A percentile compares a stretch with the other conserved stretches of the same genome.
Conservation (phyloP, 2,329 filamentous ascomycete genomes). For the Orbilia quercus region DNA sequence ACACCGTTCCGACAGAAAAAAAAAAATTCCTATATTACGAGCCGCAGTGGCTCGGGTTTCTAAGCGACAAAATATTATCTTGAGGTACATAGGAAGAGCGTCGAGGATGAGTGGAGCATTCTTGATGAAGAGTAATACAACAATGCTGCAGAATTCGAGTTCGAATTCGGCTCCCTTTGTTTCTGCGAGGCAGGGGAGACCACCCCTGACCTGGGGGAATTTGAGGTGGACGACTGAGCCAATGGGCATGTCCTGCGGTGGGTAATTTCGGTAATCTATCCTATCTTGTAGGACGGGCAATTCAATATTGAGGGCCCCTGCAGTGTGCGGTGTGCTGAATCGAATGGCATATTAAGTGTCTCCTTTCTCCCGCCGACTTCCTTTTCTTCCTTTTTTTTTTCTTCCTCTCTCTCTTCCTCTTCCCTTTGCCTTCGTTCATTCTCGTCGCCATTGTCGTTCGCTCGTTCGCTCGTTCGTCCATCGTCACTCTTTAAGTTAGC, state of each 20-base stretch:
- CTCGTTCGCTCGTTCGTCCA: slow-evolving; percentile 14
- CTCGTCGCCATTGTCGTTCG: slow-evolving; percentile 21
- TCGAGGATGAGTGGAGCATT: neutral
- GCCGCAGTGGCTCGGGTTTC: slow-evolving; percentile 3
- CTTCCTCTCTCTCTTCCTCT: slow-evolving; percentile 3
- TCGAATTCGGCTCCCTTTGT: slow-evolving; percentile 2
- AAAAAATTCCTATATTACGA: slow-evolving; percentile 4
- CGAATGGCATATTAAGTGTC: slow-evolving; percentile 38
- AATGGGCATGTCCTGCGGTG: slow-evolving; percentile 28
- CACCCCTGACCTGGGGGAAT: slow-evolving; percentile 42
- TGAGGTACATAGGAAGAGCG: no score
- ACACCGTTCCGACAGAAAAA: no score
- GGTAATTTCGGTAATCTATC: slow-evolving; percentile 50
- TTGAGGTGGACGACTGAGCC: slow-evolving; percentile 18
- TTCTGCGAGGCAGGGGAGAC: slow-evolving; percentile 17
- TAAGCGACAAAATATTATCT: no score
- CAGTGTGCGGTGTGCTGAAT: slow-evolving; percentile 20
- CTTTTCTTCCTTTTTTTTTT: slow-evolving; percentile 23
- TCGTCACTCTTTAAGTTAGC: slow-evolving; percentile 28
- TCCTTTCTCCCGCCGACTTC: slow-evolving; percentile 39
- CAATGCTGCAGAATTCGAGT: no score
- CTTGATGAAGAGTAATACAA: no score
- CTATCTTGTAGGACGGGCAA: slow-evolving; percentile 20
- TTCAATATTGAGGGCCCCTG: neutral
- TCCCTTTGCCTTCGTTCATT: slow-evolving; percentile 8